Conservation (phyloP, 2,329 filamentous ascomycete species). For the Diaporthe sp. region DNA sequence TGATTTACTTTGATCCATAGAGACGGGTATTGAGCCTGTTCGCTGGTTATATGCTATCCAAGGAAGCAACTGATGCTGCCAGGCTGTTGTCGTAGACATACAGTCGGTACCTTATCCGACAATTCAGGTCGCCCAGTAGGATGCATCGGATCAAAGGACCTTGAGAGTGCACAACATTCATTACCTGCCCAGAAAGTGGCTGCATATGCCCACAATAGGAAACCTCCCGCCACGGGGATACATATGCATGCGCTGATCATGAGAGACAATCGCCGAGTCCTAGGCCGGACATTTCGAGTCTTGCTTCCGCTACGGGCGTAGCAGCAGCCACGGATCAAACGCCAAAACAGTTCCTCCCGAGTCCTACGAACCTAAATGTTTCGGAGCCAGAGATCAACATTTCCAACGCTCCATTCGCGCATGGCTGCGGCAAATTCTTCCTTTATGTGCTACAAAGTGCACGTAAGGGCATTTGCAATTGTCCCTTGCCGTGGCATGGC, state of each 20-base stretch:
- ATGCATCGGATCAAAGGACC: not conserved
- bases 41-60: not conserved
- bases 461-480: not conserved
- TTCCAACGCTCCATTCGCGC: not conserved
- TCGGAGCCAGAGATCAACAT: conserved; percentile 13
- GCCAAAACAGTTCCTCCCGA: not conserved
- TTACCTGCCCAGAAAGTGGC: not conserved
- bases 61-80: not conserved
- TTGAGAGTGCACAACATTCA: not conserved
- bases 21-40: not conserved
- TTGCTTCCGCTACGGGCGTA: conserved; percentile 7
- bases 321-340: conserved; percentile 9
- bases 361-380: conserved; percentile 1
- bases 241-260: not conserved
- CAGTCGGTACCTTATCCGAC: not conserved
- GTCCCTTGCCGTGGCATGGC: not conserved
- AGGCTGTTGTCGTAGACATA: not conserved
- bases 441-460: not conserved
- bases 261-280: conserved; percentile 2
- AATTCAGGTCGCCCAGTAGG: not conserved
- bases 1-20: not conserved
- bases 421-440: not conserved
- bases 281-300: not conserved
- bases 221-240: not conserved
- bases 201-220: conserved; percentile 23